Conservation (phyloP, 208 protist species). For the Wallacemonas collosoma region DNA sequence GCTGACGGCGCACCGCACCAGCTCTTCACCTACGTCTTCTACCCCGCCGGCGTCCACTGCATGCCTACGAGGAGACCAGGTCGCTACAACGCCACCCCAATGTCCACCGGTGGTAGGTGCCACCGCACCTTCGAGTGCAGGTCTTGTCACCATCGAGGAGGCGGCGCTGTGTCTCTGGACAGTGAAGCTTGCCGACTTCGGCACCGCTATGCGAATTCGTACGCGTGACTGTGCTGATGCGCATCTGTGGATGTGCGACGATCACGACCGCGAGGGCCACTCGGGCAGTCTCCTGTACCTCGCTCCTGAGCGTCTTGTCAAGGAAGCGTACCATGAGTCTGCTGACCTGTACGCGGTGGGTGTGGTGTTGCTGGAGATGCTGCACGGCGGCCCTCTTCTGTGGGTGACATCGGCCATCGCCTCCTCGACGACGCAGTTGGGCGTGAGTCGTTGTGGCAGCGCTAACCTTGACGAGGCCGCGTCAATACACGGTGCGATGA, state of each 20-base stretch:
- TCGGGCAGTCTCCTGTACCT: conserved; percentile 68
- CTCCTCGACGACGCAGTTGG: too few relatives aligned
- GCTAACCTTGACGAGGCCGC: not conserved
- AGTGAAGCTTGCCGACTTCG: conserved; percentile 70
- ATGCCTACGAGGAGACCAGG: conserved; percentile 1
- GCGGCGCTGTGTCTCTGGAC: conserved; percentile 26
- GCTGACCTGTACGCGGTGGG: conserved; percentile 81
- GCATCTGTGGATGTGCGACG: not conserved
- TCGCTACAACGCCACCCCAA: not conserved
- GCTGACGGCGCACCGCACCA: too few relatives aligned
- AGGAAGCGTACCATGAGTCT: conserved; percentile 62
- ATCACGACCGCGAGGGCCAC: not conserved
- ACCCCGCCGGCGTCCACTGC: too few relatives aligned
- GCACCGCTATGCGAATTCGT: conserved; percentile 45
- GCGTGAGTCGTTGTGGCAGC: too few relatives aligned
- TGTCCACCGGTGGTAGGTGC: too few relatives aligned
- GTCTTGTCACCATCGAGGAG: conserved; percentile 25
- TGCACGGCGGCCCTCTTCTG: conserved; percentile 52
- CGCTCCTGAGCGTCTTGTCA: conserved; percentile 68
- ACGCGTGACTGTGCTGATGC: not conserved
- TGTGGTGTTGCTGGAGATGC: conserved; percentile 81
- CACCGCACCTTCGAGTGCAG: too few relatives aligned
- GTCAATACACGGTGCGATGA: not conserved
- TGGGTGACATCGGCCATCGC: conserved; percentile 23
- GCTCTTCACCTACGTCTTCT: too few relatives aligned